A percentile compares a stretch with the other conserved stretches of the same genome.
These are phyloP conservation scores for Colletotrichum sp. DNA, from an alignment of 2,329 filamentous ascomycete species.

Conservation along the genomic window DNA sequence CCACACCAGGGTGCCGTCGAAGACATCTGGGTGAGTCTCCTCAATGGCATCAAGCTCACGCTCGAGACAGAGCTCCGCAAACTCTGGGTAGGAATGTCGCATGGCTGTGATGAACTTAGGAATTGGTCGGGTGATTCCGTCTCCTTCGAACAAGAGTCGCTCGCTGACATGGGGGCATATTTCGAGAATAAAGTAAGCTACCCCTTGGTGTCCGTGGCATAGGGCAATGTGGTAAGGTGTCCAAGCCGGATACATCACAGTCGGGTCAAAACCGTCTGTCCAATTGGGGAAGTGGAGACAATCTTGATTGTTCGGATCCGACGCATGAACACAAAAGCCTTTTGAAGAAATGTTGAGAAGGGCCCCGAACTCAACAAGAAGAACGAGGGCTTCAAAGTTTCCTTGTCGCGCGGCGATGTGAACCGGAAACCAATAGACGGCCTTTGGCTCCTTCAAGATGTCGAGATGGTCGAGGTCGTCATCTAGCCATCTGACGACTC, in stretches of 20 bases:
- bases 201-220: not conserved
- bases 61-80: not conserved
- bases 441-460: not conserved
- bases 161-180: not conserved
- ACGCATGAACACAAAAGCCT: not conserved
- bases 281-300: not conserved
- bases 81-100: fast-evolving
- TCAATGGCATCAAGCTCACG: not conserved
- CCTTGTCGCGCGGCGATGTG: not conserved
- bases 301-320: not conserved
- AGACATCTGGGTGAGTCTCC: not conserved
- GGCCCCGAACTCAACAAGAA: not conserved
- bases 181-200: not conserved
- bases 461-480: not conserved
- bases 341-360: not conserved
- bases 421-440: not conserved
- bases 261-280: not conserved
- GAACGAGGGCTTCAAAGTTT: not conserved
- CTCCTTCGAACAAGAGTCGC: fast-evolving
- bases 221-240: not conserved
- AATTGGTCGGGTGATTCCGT: not conserved
- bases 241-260: not conserved
- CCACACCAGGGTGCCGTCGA: not conserved
- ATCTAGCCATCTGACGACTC: not conserved
- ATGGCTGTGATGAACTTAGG: not conserved